Conservation (phyloP, 352 stramenopile species). For the Phytophthora tubulina region DNA sequence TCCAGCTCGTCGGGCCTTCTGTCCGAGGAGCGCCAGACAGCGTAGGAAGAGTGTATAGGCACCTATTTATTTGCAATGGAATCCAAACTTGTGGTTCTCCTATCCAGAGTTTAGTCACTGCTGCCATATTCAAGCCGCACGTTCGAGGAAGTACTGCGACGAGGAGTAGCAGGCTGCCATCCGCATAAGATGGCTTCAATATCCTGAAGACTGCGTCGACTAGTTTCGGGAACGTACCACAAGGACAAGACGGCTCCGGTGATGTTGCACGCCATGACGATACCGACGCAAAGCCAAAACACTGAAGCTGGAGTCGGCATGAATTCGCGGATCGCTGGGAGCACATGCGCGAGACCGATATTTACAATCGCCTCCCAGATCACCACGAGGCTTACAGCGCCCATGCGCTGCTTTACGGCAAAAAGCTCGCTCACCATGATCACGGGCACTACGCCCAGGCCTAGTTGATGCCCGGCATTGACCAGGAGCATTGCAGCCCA, state of each 20-base stretch:
- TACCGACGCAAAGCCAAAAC: constrained; percentile 47
- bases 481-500: constrained; percentile 73
- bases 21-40: constrained; percentile 19
- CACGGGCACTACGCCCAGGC: constrained; percentile 64
- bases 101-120: constrained; percentile 25
- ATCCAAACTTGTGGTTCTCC: constrained; percentile 17
- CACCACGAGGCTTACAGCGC: constrained; percentile 74
- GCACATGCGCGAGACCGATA: constrained; percentile 47
- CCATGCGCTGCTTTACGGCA: constrained; percentile 66
- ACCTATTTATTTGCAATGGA: constrained; percentile 45
- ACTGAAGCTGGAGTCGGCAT: constrained; percentile 52
- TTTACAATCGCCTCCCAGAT: constrained; percentile 64
- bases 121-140: constrained; percentile 58
- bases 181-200: constrained; percentile 83
- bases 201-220: constrained; percentile 76
- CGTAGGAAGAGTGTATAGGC: constrained; percentile 22
- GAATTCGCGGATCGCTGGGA: constrained; percentile 52
- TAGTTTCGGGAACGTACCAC: constrained; percentile 84
- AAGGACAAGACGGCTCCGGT: constrained; percentile 56
- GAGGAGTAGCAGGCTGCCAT: constrained; percentile 78
- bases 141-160: constrained; percentile 53
- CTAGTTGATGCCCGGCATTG: constrained; percentile 71
- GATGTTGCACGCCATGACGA: constrained; percentile 63
- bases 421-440: constrained; percentile 81
- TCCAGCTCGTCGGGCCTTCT: constrained; percentile 29